A percentile compares a stretch with the other conserved stretches of the same genome.
Conservation (phyloP, 1,284 basidiomycete species). For the Amylostereum areolatum region DNA sequence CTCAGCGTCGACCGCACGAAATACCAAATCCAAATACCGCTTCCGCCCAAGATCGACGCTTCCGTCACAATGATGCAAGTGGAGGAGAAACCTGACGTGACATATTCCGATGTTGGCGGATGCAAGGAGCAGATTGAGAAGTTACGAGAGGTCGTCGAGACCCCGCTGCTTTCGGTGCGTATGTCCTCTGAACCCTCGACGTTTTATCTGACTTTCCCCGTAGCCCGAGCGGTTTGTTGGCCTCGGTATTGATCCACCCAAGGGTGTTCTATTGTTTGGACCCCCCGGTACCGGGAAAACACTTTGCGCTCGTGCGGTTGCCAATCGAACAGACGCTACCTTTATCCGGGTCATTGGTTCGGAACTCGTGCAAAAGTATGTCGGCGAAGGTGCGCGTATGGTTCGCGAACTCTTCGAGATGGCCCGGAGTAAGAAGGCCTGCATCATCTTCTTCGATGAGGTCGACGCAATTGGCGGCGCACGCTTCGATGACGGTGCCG, state of each 20-base stretch:
- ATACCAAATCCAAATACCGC: constrained; percentile 99
- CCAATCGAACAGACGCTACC: constrained; percentile 97
- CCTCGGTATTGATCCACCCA: constrained; percentile 98
- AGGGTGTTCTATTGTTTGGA: constrained; percentile 94
- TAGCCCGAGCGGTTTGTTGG: constrained; percentile 97
- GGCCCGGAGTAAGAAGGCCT: constrained; percentile 98
- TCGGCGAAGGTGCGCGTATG: constrained; percentile 98
- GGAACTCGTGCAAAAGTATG: constrained; percentile 98
- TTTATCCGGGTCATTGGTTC: constrained; percentile 99
- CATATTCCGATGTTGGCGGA: constrained; percentile 96
- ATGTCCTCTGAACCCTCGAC: not conserved
- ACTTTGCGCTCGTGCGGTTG: constrained; percentile 95
- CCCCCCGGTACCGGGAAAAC: constrained; percentile 99
- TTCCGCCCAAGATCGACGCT: constrained; percentile 99
- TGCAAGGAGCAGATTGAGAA: constrained; percentile 99
- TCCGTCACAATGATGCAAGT: constrained; percentile 99
- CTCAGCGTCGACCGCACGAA: constrained; percentile 85
- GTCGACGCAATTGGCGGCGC: constrained; percentile 97
- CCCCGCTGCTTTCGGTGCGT: constrained; percentile 87
- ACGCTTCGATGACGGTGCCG: constrained; percentile 98
- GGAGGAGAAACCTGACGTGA: constrained; percentile 98
- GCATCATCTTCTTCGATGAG: constrained; percentile 99
- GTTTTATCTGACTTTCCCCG: constrained; percentile 14
- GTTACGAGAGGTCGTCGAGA: constrained; percentile 96
- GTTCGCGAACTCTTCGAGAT: constrained; percentile 99